Conservation (phyloP, 129 eudicot species). For the Saposhnikovia divaricata region DNA sequence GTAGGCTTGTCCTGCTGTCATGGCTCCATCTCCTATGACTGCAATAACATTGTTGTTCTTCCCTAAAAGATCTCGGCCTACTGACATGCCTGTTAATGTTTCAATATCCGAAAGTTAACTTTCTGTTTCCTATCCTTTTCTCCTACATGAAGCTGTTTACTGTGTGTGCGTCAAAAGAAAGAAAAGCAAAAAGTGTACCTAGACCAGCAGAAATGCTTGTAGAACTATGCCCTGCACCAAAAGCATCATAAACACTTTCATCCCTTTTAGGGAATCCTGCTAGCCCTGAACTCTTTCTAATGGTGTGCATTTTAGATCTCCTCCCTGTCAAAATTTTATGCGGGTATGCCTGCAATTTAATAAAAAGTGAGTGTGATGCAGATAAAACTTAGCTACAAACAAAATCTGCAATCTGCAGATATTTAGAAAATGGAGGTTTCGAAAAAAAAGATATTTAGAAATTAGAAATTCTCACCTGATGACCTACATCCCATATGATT, state of each 20-base stretch:
- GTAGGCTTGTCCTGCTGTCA: conserved; percentile 53
- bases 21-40: conserved; percentile 94
- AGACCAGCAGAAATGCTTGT: conserved; percentile 96
- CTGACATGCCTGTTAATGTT: conserved; percentile 66
- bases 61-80: conserved; percentile 81
- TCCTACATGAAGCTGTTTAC: not conserved
- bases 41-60: conserved; percentile 69
- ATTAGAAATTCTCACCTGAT: conserved; percentile 47
- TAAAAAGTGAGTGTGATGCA: not conserved
- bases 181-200: conserved; percentile 30
- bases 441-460: not conserved
- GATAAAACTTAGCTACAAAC: not conserved
- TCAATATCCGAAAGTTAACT: not conserved
- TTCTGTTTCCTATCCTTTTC: not conserved
- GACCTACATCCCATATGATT: conserved; percentile 92
- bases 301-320: conserved; percentile 78
- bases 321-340: conserved; percentile 83
- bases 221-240: conserved; percentile 89
- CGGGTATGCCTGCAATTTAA: conserved; percentile 52
- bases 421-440: not conserved
- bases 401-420: not conserved
- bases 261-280: conserved; percentile 92
- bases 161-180: not conserved
- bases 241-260: conserved; percentile 77
- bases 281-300: conserved; percentile 70